These are phyloP conservation scores for Hypoxylon lienhwacheense DNA, from an alignment of 495 filamentous ascomycete genomes.

Conservation along the genomic window DNA sequence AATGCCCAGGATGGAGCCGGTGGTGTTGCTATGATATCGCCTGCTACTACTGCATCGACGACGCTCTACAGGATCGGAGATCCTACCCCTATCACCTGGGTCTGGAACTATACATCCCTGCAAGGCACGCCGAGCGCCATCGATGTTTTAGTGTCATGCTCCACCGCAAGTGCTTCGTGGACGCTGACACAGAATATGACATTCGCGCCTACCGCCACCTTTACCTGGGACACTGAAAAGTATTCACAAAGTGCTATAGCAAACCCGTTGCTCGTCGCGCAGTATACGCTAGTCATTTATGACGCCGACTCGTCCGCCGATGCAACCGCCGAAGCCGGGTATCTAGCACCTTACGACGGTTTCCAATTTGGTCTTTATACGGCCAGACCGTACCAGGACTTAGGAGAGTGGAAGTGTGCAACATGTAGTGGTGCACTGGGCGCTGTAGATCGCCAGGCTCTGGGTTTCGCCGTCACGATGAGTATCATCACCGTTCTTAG, in stretches of 20 bases:
- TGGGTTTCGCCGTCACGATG: slow-evolving; percentile 78
- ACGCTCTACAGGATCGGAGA: slow-evolving; percentile 90
- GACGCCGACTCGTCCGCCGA: slow-evolving; percentile 67
- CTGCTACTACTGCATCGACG: slow-evolving; percentile 56
- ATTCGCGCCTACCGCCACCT: slow-evolving; percentile 45
- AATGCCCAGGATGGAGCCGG: slow-evolving; percentile 67
- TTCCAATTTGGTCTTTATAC: slow-evolving; percentile 84
- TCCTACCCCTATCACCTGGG: slow-evolving; percentile 76
- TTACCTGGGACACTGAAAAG: slow-evolving; percentile 76
- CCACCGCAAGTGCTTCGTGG: slow-evolving; percentile 47
- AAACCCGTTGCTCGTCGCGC: slow-evolving; percentile 65
- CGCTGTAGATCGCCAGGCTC: slow-evolving; percentile 62
- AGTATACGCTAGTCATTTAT: slow-evolving; percentile 83
- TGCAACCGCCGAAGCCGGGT: slow-evolving; percentile 68
- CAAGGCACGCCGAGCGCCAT: slow-evolving; percentile 73
- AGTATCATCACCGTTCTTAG: slow-evolving; percentile 72
- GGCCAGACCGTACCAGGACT: slow-evolving; percentile 63
- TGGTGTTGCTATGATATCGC: slow-evolving; percentile 80
- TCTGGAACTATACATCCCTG: slow-evolving; percentile 94
- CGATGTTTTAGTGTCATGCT: slow-evolving; percentile 81
- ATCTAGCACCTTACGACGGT: slow-evolving; percentile 64
- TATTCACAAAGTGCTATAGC: slow-evolving; percentile 64
- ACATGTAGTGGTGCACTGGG: slow-evolving; percentile 74
- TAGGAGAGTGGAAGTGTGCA: slow-evolving; percentile 61
- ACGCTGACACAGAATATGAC: slow-evolving; percentile 59